These are phyloP conservation scores for Benincasa hispida DNA, from an alignment of 306 rosid genomes.

Conservation along the genomic window DNA sequence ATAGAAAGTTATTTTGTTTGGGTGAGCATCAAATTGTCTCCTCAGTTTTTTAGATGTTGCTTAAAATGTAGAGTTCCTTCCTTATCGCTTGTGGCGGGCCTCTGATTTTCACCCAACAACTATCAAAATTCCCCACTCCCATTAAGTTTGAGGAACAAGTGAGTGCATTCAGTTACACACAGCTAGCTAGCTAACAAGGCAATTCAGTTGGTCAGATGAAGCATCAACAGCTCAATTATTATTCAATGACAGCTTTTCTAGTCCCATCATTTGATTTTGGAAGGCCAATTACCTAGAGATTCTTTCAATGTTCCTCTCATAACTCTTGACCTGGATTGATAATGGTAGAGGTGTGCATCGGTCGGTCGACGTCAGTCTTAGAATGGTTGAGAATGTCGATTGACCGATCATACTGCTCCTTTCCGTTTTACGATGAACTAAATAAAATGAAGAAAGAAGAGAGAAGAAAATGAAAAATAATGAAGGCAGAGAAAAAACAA, in stretches of 20 bases:
- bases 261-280: background rate
- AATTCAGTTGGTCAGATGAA: slow-evolving; percentile 3
- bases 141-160: background rate
- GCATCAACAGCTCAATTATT: slow-evolving; percentile 4
- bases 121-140: background rate
- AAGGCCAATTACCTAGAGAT: background rate
- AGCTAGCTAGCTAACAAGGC: background rate
- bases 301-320: background rate
- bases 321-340: background rate
- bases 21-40: background rate
- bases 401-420: no score
- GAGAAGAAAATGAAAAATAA: no score
- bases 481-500: no score
- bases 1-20: background rate
- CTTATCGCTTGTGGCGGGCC: background rate
- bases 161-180: slow-evolving; percentile 3
- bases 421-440: no score
- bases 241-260: background rate
- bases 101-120: background rate
- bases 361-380: no score
- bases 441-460: no score
- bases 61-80: background rate
- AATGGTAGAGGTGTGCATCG: no score
- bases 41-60: background rate
- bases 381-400: no score